Evolutionary conservation across 805 yeast genomes (phyloP).

Genomic region (Candida multigemmis): DNA sequence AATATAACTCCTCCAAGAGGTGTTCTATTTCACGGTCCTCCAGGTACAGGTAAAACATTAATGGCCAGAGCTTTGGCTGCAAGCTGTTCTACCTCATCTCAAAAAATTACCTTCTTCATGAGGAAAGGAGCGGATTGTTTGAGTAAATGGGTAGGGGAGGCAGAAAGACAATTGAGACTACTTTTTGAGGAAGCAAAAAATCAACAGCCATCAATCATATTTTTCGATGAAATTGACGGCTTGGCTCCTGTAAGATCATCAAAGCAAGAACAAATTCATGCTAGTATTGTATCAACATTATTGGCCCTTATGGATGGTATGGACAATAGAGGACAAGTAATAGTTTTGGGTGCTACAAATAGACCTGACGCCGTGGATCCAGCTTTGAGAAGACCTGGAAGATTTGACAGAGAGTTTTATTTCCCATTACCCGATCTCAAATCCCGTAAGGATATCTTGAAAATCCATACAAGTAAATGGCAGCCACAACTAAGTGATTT

Average conservation of each 20-base stretch:
- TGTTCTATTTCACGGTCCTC: slow-evolving; percentile 96
- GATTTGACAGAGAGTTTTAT: slow-evolving; percentile 94
- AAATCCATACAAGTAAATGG: slow-evolving; percentile 89
- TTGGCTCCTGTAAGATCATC: slow-evolving; percentile 96
- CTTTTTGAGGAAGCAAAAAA: slow-evolving; percentile 93
- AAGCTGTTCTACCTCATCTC: slow-evolving; percentile 75
- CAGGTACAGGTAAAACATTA: slow-evolving; percentile 97
- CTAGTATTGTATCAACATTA: slow-evolving; percentile 90
- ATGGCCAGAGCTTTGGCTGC: slow-evolving; percentile 98
- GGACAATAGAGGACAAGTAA: slow-evolving; percentile 98
- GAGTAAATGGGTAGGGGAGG: slow-evolving; percentile 99
- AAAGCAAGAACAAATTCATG: slow-evolving; percentile 97
- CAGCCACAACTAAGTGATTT: slow-evolving; percentile 52
- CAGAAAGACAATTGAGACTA: slow-evolving; percentile 86
- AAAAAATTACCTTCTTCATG: slow-evolving; percentile 94
- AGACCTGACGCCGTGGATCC: slow-evolving; percentile 99
- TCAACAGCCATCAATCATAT: slow-evolving; percentile 92
- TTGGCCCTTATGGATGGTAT: slow-evolving; percentile 98
- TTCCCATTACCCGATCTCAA: slow-evolving; percentile 84
- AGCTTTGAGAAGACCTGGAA: slow-evolving; percentile 91
- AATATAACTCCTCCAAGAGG: slow-evolving; percentile 95
- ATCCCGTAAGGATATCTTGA: slow-evolving; percentile 70
- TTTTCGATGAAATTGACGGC: slow-evolving; percentile 97
- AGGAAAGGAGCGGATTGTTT: slow-evolving; percentile 96
- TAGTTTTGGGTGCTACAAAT: slow-evolving; percentile 96